Conservation (phyloP, 2,329 filamentous ascomycete species). For the Thielaviopsis cerberus region DNA sequence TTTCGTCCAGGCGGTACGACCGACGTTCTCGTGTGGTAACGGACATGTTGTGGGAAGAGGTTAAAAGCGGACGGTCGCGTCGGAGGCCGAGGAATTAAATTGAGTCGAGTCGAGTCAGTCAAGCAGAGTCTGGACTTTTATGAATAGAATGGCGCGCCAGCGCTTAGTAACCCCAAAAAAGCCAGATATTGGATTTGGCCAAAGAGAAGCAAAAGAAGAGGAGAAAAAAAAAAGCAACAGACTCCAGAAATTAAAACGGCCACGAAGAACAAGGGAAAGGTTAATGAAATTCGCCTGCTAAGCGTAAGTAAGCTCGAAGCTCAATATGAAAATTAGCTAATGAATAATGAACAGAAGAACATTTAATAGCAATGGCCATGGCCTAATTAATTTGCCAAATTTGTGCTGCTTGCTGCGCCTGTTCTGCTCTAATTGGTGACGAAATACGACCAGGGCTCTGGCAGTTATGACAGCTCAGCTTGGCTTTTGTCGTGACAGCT, state of each 20-base stretch:
- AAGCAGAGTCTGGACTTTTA: background rate
- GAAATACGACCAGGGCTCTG: too few relatives aligned
- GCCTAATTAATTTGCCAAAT: too few relatives aligned
- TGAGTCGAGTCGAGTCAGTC: background rate
- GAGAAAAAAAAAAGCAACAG: background rate
- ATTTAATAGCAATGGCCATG: background rate
- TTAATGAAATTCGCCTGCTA: background rate
- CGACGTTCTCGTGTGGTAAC: conserved; percentile 18
- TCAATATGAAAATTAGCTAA: background rate
- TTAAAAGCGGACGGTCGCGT: background rate
- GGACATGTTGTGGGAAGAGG: conserved; percentile 16
- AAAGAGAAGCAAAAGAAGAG: background rate
- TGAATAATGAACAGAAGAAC: background rate
- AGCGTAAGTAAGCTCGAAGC: background rate
- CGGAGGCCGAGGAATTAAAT: background rate
- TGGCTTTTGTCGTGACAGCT: background rate
- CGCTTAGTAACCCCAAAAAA: background rate
- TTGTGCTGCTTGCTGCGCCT: too few relatives aligned
- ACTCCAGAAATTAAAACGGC: background rate
- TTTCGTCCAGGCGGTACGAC: conserved; percentile 24
- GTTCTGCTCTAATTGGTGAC: too few relatives aligned
- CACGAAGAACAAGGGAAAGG: background rate
- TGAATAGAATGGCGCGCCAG: background rate
- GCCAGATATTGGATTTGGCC: background rate
- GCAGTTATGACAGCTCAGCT: background rate